These are phyloP conservation scores for Volvariella surrecta DNA, from an alignment of 1,284 basidiomycete species.

Conservation along the genomic window DNA sequence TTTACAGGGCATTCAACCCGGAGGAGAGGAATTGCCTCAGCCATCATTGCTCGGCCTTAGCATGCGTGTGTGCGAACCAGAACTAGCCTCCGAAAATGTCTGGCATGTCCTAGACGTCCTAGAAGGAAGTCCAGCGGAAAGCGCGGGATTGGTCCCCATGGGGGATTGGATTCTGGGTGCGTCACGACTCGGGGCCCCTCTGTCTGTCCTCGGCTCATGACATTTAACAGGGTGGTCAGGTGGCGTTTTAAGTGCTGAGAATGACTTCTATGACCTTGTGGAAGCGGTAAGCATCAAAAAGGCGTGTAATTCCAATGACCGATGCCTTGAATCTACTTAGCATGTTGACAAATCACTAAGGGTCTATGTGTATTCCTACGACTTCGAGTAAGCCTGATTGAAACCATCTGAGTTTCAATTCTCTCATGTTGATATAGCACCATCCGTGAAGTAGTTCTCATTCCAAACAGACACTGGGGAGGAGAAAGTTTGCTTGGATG, in stretches of 20 bases:
- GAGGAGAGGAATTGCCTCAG: conserved; percentile 29
- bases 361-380: conserved; percentile 94
- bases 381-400: conserved; percentile 89
- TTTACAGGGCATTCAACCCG: conserved; percentile 12
- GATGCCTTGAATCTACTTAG: conserved; percentile 29
- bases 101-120: conserved; percentile 98
- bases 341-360: conserved; percentile 90
- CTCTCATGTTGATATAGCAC: conserved; percentile 43
- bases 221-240: conserved; percentile 82
- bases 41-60: conserved; percentile 87
- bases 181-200: conserved; percentile 2
- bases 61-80: conserved; percentile 84
- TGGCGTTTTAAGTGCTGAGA: conserved; percentile 85
- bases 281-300: conserved; percentile 62
- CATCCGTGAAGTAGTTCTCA: conserved; percentile 83
- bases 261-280: conserved; percentile 95
- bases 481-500: conserved; percentile 91
- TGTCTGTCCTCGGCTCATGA: conserved; percentile 4
- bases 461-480: conserved; percentile 94
- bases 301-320: neutral
- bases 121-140: conserved; percentile 94
- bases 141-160: conserved; percentile 42
- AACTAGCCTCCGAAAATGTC: conserved; percentile 83
- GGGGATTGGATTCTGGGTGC: conserved; percentile 38
- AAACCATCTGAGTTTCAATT: neutral